These are phyloP conservation scores for Aaosphaeria arxii DNA, from an alignment of 2,329 filamentous ascomycete species.

Conservation along the genomic window DNA sequence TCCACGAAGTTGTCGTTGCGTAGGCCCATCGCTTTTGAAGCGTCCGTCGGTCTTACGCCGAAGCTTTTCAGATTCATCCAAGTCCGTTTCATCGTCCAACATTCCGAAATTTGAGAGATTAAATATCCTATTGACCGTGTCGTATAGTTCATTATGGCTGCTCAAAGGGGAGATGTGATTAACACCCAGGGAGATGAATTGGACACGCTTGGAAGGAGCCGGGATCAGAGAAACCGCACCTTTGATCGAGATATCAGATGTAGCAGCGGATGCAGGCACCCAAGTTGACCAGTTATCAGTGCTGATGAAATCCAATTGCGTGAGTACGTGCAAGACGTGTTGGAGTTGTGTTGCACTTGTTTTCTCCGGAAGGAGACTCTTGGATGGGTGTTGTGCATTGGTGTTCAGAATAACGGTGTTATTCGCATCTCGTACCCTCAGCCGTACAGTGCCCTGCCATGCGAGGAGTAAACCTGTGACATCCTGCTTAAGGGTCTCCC, in stretches of 20 bases:
- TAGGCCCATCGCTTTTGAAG: constrained; percentile 49
- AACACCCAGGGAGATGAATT: constrained; percentile 80
- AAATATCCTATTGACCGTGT: constrained; percentile 77
- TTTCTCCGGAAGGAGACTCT: not conserved
- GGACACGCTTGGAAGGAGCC: constrained; percentile 66
- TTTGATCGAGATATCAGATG: constrained; percentile 58
- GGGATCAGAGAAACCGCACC: constrained; percentile 72
- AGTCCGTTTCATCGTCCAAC: constrained; percentile 45
- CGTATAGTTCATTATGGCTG: constrained; percentile 66
- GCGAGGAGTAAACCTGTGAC: constrained; percentile 67
- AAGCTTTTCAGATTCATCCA: constrained; percentile 37
- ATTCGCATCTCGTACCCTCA: constrained; percentile 58
- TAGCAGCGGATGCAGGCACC: constrained; percentile 68
- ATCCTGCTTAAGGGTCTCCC: constrained; percentile 59
- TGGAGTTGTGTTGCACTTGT: constrained; percentile 16
- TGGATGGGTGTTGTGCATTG: not conserved
- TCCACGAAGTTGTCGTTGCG: constrained; percentile 50
- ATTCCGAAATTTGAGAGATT: constrained; percentile 72
- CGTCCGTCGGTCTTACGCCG: constrained; percentile 36
- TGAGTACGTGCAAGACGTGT: constrained; percentile 48
- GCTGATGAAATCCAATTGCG: constrained; percentile 64
- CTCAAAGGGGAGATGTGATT: constrained; percentile 58
- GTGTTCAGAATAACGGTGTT: constrained; percentile 34
- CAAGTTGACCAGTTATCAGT: constrained; percentile 56
- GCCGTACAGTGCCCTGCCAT: constrained; percentile 56